Base-by-base conservation (phyloP, 1,284 basidiomycete genomes). In the Cutaneotrichosporon cutaneum region DNA sequence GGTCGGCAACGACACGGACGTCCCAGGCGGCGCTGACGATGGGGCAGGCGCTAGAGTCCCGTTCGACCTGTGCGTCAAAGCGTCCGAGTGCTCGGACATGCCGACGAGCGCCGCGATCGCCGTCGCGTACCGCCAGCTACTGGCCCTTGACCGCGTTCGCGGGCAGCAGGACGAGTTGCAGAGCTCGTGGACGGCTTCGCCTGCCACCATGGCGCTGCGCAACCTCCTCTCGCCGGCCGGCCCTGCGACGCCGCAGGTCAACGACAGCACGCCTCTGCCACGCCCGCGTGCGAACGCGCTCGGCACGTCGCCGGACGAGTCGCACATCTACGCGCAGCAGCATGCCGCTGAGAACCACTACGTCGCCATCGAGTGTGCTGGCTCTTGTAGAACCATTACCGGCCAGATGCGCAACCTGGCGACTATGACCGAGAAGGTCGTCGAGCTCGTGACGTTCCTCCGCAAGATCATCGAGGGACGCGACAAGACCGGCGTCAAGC, bases 1-100 rank as follows among this genome's bases (percentile, higher is more conserved):
- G 81, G 82, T 84, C 51, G 79, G 79, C 3, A 81, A 81, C 62
- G 75, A 78, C 33, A 74, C 71, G 44, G 80, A 82, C 63, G 73
- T 80, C 8, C 79, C 78, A 1, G 74, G 72, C 18, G 71, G 72
- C 27, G 69, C 72, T 2, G 70, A 74, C 18, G 72, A 74, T 22
- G 74, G 74, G 6, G 72, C 68, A 0, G 71, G 73, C 11, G 69
- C 73, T 14, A 52, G 48, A 3, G 62, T 76, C 2, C 61, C 64
- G 2, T 77, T 78, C 47, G 75, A 79, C 56, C 62, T 81, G 18
- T 77, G 74, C 45, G 72, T 79, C 54, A 64, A 76, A 66, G 77
- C 79, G 2, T 77, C 76, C 10, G 80, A 81, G 57, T 70, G 69
- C 45, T 72, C 71, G 14, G 78, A 80, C 51, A 80, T 80, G 74